Conservation (phyloP, 139 green algal genomes). For the Picochlorum sp. region DNA sequence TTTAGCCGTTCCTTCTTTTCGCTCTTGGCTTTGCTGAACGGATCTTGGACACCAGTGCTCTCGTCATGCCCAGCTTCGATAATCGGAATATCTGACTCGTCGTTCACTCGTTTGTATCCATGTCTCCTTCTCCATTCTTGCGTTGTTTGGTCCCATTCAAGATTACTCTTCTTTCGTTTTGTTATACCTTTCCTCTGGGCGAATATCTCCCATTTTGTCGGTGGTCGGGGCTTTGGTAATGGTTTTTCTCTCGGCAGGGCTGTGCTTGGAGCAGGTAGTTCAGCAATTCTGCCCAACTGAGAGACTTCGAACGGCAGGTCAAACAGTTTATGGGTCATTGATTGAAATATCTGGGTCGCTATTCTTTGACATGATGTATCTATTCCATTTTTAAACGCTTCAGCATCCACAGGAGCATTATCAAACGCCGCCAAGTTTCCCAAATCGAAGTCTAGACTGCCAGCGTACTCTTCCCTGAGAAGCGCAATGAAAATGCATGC, state of each 20-base stretch:
- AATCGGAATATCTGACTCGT: constrained; percentile 72
- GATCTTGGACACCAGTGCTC: constrained; percentile 62
- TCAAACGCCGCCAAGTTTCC: constrained; percentile 75
- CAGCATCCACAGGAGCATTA: constrained; percentile 39
- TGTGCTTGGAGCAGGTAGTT: constrained; percentile 58
- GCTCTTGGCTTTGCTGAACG: constrained; percentile 59
- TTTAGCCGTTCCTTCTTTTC: constrained; percentile 70
- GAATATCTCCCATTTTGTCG: constrained; percentile 92
- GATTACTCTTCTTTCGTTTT: constrained; percentile 78
- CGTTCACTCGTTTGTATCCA: constrained; percentile 80
- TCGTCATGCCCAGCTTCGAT: constrained; percentile 73
- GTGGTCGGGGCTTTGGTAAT: constrained; percentile 62
- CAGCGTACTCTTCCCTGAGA: no score
- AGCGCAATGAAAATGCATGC: no score
- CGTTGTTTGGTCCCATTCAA: constrained; percentile 72
- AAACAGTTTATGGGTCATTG: constrained; percentile 60
- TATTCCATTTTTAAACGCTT: neutral
- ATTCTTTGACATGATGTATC: constrained; percentile 32
- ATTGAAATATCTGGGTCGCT: constrained; percentile 57
- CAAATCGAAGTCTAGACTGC: constrained; percentile 68
- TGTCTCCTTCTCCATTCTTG: constrained; percentile 66
- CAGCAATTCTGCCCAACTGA: constrained; percentile 50
- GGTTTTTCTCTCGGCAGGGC: constrained; percentile 70
- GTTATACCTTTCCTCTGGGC: constrained; percentile 88
- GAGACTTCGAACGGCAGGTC: constrained; percentile 48